phyloP scores from a whole-genome alignment of 352 stramenopile species.

The Phytophthora agathidicida region DNA sequence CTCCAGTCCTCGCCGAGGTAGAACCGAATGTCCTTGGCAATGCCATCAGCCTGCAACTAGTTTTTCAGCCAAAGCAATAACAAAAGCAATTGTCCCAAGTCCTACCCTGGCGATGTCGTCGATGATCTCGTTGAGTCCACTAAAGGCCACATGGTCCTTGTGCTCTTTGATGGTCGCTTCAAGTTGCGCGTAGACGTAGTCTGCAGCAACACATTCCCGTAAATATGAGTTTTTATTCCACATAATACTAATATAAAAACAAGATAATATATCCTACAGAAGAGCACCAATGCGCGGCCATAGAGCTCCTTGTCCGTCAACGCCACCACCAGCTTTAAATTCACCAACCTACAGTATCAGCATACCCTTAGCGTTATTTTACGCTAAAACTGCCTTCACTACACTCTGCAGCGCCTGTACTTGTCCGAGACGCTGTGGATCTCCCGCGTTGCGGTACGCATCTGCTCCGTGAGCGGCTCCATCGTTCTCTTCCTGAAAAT shows the following conservation, averaged over 20 bases:
- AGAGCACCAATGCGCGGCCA: constrained; percentile 65
- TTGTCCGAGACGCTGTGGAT: constrained; percentile 64
- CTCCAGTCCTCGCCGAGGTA: constrained; percentile 70
- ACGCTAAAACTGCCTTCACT: not conserved
- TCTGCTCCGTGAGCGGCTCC: constrained; percentile 49
- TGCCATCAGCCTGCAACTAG: constrained; percentile 48
- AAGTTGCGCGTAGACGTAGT: constrained; percentile 72
- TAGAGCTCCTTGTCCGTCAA: constrained; percentile 74
- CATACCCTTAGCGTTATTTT: not conserved
- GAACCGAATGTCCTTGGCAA: constrained; percentile 66
- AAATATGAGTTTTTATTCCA: constrained; percentile 3
- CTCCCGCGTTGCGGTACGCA: constrained; percentile 53
- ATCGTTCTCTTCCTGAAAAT: constrained; percentile 1
- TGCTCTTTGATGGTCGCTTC: constrained; percentile 52
- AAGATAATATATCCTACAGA: constrained; percentile 52
- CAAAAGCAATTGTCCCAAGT: not conserved
- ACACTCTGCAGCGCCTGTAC: constrained; percentile 22
- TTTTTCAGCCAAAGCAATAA: not conserved
- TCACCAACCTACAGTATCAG: constrained; percentile 50
- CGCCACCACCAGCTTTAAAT: constrained; percentile 70
- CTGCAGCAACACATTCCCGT: constrained; percentile 29
- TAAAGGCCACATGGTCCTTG: constrained; percentile 53
- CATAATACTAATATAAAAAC: not conserved
- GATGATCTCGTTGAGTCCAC: constrained; percentile 47
- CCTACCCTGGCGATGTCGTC: constrained; percentile 50